phyloP scores from a whole-genome alignment of 345 rosid genomes.

The Brassica rapa region DNA sequence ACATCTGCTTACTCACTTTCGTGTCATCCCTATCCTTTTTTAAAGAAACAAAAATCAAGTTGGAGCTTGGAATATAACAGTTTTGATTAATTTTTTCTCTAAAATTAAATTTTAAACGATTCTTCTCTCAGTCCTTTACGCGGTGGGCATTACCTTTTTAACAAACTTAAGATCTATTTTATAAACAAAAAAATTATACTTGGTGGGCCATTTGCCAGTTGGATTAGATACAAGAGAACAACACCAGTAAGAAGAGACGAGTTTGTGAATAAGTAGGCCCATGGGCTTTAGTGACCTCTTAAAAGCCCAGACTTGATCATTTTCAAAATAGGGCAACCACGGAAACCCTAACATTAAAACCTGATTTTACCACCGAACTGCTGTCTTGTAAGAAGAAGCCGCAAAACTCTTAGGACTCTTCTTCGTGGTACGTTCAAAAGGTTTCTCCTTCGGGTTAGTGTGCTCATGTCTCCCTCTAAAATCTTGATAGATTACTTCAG shows the following conservation, averaged over 20 bases:
- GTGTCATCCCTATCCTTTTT: slow-evolving; percentile 17
- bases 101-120: background rate
- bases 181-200: background rate
- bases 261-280: background rate
- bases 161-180: background rate
- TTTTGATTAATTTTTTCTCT: background rate
- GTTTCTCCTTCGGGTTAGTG: background rate
- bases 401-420: slow-evolving; percentile 23
- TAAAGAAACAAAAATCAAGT: background rate
- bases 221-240: background rate
- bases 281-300: background rate
- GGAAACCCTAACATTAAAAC: slow-evolving; percentile 39
- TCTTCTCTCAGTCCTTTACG: slow-evolving; percentile 32
- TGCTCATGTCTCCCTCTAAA: background rate
- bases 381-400: slow-evolving; percentile 27
- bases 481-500: background rate
- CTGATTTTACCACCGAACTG: slow-evolving; percentile 5
- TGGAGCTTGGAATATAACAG: slow-evolving; percentile 3
- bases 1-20: slow-evolving; percentile 18
- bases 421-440: background rate
- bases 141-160: slow-evolving; percentile 28
- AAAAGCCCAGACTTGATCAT: slow-evolving; percentile 6
- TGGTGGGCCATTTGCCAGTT: background rate
- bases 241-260: background rate
- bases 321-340: background rate